Conservation (phyloP, 2,329 filamentous ascomycete species). For the Lojkania enalia region DNA sequence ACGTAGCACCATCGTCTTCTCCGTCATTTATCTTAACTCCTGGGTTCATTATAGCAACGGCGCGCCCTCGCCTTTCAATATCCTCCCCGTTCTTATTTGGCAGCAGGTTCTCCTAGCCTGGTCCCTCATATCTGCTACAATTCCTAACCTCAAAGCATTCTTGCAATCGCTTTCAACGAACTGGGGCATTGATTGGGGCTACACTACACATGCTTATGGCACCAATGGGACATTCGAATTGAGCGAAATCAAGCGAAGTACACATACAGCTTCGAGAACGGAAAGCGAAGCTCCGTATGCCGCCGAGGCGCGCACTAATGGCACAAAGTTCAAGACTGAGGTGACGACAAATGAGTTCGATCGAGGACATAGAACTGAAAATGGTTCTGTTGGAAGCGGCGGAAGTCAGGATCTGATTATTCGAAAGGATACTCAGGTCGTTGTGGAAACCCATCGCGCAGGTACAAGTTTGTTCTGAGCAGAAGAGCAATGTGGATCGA, state of each 20-base stretch:
- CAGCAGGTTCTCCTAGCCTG: conserved; percentile 14
- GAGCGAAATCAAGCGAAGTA: conserved; percentile 5
- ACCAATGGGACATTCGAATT: conserved; percentile 15
- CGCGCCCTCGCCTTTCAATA: not conserved
- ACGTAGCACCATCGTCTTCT: conserved; percentile 13
- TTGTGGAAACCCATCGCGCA: not conserved
- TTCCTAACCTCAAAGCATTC: conserved; percentile 24
- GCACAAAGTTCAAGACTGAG: conserved; percentile 9
- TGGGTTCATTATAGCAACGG: conserved; percentile 12
- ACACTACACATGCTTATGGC: conserved; percentile 10
- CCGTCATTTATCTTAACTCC: conserved; percentile 14
- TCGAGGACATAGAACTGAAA: not conserved
- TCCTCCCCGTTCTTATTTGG: conserved; percentile 8
- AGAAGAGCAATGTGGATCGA: too few species aligned
- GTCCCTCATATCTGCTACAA: conserved; percentile 19
- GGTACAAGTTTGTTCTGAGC: not conserved
- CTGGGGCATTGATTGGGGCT: conserved; percentile 14
- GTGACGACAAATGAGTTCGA: not conserved
- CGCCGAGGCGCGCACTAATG: not conserved
- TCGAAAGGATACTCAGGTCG: conserved; percentile 12
- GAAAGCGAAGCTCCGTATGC: not conserved
- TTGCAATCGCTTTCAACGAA: conserved; percentile 12
- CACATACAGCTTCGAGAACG: not conserved
- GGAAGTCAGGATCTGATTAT: conserved; percentile 23
- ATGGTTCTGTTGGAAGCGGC: conserved; percentile 12